These are phyloP conservation scores for Naganishia albida DNA, from an alignment of 1,284 basidiomycete species.

Conservation along the genomic window DNA sequence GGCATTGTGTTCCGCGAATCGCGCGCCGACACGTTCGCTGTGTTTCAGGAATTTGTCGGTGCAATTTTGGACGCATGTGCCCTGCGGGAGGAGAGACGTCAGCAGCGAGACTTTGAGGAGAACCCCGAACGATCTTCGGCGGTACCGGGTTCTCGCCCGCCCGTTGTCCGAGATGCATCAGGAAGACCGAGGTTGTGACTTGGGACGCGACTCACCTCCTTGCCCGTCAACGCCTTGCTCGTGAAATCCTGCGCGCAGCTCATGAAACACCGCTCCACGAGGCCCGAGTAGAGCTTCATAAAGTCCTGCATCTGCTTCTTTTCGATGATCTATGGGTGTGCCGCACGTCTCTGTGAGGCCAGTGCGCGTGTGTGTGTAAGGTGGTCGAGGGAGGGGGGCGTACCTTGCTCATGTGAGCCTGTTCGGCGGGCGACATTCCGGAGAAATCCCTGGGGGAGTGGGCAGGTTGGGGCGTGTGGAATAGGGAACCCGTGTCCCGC, in stretches of 20 bases:
- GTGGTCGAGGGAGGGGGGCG: background rate
- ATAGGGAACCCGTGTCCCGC: background rate
- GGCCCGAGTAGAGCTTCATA: slow-evolving; percentile 88
- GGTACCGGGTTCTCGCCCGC: too few relatives aligned
- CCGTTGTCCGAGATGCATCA: too few relatives aligned
- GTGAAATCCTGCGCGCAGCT: slow-evolving; percentile 96
- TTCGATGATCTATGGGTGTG: slow-evolving; percentile 67
- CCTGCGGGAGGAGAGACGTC: slow-evolving; percentile 44
- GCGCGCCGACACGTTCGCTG: slow-evolving; percentile 87
- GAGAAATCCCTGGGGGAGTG: slow-evolving; percentile 73
- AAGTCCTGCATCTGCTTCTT: slow-evolving; percentile 99
- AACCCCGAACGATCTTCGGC: background rate
- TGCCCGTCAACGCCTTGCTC: slow-evolving; percentile 84
- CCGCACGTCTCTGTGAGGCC: too few relatives aligned
- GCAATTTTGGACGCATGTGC: slow-evolving; percentile 63
- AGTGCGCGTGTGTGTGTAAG: background rate
- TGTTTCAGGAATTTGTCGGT: slow-evolving; percentile 96
- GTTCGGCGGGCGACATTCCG: slow-evolving; percentile 76
- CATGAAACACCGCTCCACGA: slow-evolving; percentile 94
- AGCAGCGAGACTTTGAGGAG: background rate
- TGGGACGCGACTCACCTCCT: slow-evolving; percentile 72
- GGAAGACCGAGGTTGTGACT: too few relatives aligned
- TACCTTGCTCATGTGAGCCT: slow-evolving; percentile 76
- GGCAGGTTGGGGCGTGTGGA: background rate
- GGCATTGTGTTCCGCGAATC: slow-evolving; percentile 87